Base-by-base conservation (phyloP, 1,284 basidiomycete genomes). In the Sparassis latifolia region DNA sequence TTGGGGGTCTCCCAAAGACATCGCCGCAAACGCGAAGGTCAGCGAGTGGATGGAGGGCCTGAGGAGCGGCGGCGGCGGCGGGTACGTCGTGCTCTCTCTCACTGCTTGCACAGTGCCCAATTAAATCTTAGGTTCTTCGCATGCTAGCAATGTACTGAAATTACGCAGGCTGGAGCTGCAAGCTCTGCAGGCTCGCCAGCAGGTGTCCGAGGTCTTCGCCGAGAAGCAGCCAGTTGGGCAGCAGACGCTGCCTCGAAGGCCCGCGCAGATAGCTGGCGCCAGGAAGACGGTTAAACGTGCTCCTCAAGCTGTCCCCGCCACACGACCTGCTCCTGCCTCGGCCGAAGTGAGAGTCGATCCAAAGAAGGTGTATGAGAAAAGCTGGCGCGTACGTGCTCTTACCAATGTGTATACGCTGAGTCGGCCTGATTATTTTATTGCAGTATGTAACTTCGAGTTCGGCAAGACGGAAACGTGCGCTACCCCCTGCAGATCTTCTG, bases 1-100 rank as follows among this genome's bases (percentile, higher is more conserved):
- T 29, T 79, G 76, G 59, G 79, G 76, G 0, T 65, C 62, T 31
- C 81, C 82, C 0, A 63, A 66, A 45, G 66, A 71, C 10, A 55
- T 82, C 2, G 70, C 72, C 33, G 61, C 53, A 2, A 58, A 78
- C 46, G 43, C 55, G 3, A 68, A 69, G 29, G 58, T 84, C 5
- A 58, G 57, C 10, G 63, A 65, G 45, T 85, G 82, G 82, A 62
- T 71, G 12, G 57, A 71, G 9, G 80, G 77, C 9, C 62, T 84
- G 47, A 71, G 69, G 49, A 59, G 74, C 48, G 70, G 71, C 42
- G 80, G 79, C 30, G 79, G 80, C 47, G 77, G 69, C 56, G 81
- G 79, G 79, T 80, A 60, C 62, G 60, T 54, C 10, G 9, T 3
- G 43, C 2, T 33, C 3, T 30, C 2, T 10, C 5, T 32, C 4